Evolutionary conservation across 2,329 filamentous ascomycete species (phyloP), one percentile per base, ranked within the genome.

Genomic region (Apiospora sp.): DNA sequence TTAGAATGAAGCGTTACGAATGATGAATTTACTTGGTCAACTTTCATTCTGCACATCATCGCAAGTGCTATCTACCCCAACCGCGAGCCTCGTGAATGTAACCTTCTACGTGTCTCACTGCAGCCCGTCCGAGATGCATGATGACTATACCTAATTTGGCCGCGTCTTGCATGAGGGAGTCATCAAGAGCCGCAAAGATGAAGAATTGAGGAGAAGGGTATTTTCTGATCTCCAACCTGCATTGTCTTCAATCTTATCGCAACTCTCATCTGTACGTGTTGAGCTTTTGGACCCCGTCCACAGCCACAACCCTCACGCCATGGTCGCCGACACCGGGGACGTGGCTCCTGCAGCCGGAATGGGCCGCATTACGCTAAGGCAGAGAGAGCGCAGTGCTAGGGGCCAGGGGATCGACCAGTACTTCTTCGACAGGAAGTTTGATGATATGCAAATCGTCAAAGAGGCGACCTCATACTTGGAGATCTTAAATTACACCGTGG

Each of bases 391-490:
- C 16, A n/a, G 30, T 1, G 22, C 14, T 27, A 30, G 48, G 67
- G 67, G 67, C 8, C 67, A 69, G 43, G 44, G 37, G 27, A 24
- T 69, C 27, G 44, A 69, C 14, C 27, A 37, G 1, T 49, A 69
- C 37, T 37, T 69, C 24, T 69, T 69, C 44, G 27, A 27, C 67
- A 49, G 16, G 44, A 46, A 69, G 4, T 69, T 49, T 16, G 67
- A 49, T 5, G 3, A 37, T 19, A 46, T 69, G 67, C 43, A 37
- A 2, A 44, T 34, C 3, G 44, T 69, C 16, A 12, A 46, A 1
- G 67, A 69, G 13, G 27, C 44, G 27, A 69, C 67, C 27, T 34
- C 67, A 1, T 69, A 69, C 43, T 22, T 69, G 44, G 67, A 69
- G 67, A 37, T 49, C 13, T 7, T 69, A 16, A 69, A 69, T 27